Percentiles rank a stretch among this genome's conserved stretches.
These are phyloP conservation scores for Zasmidium citrigriseum DNA, from an alignment of 2,329 filamentous ascomycete species.

Conservation along the genomic window DNA sequence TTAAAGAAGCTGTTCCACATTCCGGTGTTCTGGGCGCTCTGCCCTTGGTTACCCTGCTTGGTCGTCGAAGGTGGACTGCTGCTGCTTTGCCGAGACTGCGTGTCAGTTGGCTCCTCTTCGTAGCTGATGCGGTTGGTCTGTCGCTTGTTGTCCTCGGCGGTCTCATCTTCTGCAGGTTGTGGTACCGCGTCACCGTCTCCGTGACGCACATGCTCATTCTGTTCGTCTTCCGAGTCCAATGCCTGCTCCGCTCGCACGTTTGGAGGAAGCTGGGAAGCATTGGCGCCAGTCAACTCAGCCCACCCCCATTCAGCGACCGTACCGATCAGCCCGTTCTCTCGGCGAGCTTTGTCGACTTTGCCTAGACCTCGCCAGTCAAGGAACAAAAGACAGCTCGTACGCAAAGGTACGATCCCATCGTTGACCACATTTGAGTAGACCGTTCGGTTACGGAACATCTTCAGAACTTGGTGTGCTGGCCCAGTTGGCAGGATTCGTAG, in stretches of 20 bases:
- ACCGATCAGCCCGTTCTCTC: conserved; percentile 89
- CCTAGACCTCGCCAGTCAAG: conserved; percentile 94
- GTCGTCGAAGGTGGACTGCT: conserved; percentile 8
- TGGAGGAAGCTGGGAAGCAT: conserved; percentile 56
- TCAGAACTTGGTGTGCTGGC: conserved; percentile 81
- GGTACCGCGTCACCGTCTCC: conserved; percentile 56
- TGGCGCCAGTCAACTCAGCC: conserved; percentile 80
- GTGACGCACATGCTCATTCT: conserved; percentile 27
- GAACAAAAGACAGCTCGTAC: conserved; percentile 94
- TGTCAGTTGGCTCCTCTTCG: conserved; percentile 49
- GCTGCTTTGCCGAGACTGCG: conserved; percentile 39
- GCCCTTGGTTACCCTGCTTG: neutral
- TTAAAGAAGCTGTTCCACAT: conserved; percentile 63
- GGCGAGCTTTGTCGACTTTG: conserved; percentile 87
- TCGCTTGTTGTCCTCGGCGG: conserved; percentile 58
- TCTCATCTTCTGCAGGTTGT: conserved; percentile 67
- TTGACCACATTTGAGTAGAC: conserved; percentile 98
- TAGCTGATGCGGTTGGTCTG: conserved; percentile 29
- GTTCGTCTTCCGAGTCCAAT: conserved; percentile 24
- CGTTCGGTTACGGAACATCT: conserved; percentile 86
- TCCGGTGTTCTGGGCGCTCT: conserved; percentile 35
- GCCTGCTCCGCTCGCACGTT: conserved; percentile 26
- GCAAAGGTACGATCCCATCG: conserved; percentile 90
- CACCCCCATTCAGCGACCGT: conserved; percentile 93
- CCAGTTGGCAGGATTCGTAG: conserved; percentile 87